Percentiles rank a stretch among this genome's conserved stretches.
Conservation (phyloP, 1,284 basidiomycete genomes). For the Ceratobasidium theobromae region DNA sequence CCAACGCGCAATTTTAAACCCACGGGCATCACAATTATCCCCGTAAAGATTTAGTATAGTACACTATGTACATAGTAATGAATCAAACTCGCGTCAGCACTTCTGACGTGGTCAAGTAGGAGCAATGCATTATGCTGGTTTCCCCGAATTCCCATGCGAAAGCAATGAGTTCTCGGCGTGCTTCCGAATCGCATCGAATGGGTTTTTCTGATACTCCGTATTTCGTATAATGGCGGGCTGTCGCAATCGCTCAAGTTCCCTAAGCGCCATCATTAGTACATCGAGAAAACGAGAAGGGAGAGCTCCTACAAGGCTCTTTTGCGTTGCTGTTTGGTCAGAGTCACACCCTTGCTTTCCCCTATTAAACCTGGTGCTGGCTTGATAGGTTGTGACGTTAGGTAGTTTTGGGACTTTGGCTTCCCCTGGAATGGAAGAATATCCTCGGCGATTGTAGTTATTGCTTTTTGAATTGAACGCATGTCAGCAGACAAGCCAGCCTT, state of each 20-base stretch:
- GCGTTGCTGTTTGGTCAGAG: constrained; percentile 66
- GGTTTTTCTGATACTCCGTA: constrained; percentile 64
- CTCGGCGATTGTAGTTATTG: constrained; percentile 35
- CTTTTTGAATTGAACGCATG: constrained; percentile 16
- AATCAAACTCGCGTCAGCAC: too few relatives aligned
- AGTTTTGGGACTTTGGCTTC: constrained; percentile 43
- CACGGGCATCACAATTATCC: neutral
- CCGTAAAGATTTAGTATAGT: neutral
- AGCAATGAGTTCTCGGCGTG: constrained; percentile 79
- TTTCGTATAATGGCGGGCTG: constrained; percentile 71
- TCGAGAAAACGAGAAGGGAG: constrained; percentile 12
- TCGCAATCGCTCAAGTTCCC: constrained; percentile 65
- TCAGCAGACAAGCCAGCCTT: constrained; percentile 64
- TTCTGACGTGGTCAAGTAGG: neutral
- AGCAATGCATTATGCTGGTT: neutral
- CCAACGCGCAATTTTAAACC: neutral
- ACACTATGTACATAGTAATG: neutral
- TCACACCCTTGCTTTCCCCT: constrained; percentile 62
- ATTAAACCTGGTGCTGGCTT: constrained; percentile 55
- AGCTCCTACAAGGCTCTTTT: constrained; percentile 66
- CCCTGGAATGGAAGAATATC: constrained; percentile 54
- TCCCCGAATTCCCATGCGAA: constrained; percentile 45
- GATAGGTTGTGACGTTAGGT: constrained; percentile 37
- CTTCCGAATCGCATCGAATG: constrained; percentile 75
- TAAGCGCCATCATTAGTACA: constrained; percentile 41